Percentiles rank a stretch among this genome's conserved stretches.
These are phyloP conservation scores for Claviceps sp. DNA, from an alignment of 2,329 filamentous ascomycete species.

Conservation along the genomic window DNA sequence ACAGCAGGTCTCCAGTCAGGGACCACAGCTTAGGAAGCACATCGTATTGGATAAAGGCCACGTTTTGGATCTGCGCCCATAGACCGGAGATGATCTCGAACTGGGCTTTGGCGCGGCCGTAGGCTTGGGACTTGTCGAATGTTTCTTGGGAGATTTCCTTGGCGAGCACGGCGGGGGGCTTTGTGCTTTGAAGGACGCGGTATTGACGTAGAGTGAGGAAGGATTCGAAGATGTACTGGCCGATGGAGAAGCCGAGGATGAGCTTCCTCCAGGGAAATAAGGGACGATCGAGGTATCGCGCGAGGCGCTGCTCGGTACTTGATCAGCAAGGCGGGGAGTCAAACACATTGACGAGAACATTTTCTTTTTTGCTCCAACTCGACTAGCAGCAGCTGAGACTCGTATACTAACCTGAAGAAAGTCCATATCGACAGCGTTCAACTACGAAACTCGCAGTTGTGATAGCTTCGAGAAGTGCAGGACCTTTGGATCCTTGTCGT, in stretches of 20 bases:
- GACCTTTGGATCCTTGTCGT: not conserved
- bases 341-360: not conserved
- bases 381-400: too few species aligned
- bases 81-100: conserved; percentile 72
- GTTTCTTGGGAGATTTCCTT: conserved; percentile 81
- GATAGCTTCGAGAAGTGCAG: conserved; percentile 1
- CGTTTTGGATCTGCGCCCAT: conserved; percentile 76
- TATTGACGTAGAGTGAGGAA: conserved; percentile 87
- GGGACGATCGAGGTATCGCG: conserved; percentile 76
- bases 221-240: conserved; percentile 81
- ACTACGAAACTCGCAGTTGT: not conserved
- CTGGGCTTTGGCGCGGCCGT: conserved; percentile 89
- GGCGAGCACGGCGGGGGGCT: conserved; percentile 72
- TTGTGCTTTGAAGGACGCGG: conserved; percentile 64
- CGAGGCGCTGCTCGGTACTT: conserved; percentile 45
- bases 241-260: conserved; percentile 85
- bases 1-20: conserved; percentile 60
- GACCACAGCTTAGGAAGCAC: conserved; percentile 84
- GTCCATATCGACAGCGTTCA: conserved; percentile 24
- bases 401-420: conserved; percentile 28
- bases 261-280: conserved; percentile 96
- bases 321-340: not conserved
- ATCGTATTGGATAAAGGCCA: conserved; percentile 82
- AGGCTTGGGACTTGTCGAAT: conserved; percentile 91
- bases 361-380: too few species aligned